phyloP scores from a whole-genome alignment of 495 filamentous ascomycete genomes.

The Recurvomyces mirabilis region DNA sequence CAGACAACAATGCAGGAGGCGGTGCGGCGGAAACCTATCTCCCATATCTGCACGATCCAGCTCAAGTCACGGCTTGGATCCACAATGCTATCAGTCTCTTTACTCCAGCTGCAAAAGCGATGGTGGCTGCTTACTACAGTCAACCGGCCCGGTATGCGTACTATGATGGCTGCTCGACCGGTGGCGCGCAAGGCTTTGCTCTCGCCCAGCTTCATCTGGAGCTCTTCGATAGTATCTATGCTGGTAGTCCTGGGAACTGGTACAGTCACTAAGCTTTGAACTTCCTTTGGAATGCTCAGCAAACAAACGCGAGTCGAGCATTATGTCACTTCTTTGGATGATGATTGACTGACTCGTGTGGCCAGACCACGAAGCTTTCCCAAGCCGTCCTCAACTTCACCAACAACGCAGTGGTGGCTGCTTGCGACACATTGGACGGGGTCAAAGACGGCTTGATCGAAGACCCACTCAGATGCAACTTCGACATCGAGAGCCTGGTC shows the following conservation, averaged over 20 bases:
- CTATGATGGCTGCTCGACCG: constrained; percentile 36
- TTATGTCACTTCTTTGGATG: neutral
- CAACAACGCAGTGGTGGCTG: constrained; percentile 25
- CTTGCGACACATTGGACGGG: constrained; percentile 34
- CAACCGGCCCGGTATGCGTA: constrained; percentile 28
- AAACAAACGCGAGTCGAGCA: constrained; percentile 25
- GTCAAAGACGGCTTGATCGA: constrained; percentile 33
- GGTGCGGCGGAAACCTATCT: constrained; percentile 19
- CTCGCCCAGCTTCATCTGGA: constrained; percentile 34
- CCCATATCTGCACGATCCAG: constrained; percentile 29
- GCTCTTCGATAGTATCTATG: constrained; percentile 36
- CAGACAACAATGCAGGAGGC: constrained; percentile 21
- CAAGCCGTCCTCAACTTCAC: constrained; percentile 31
- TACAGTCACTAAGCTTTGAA: constrained; percentile 34
- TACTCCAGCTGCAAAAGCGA: constrained; percentile 26
- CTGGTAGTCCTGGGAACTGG: constrained; percentile 36
- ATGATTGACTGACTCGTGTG: too few relatives aligned
- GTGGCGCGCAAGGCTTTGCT: constrained; percentile 39
- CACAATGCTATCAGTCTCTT: constrained; percentile 35
- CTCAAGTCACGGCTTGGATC: constrained; percentile 34
- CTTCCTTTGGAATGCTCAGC: constrained; percentile 34
- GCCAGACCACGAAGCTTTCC: too few relatives aligned
- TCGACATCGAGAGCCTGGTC: constrained; percentile 28
- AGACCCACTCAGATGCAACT: constrained; percentile 32
- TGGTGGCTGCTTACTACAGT: constrained; percentile 28